phyloP scores from a whole-genome alignment of 495 filamentous ascomycete species.

The Penicilliopsis zonata region DNA sequence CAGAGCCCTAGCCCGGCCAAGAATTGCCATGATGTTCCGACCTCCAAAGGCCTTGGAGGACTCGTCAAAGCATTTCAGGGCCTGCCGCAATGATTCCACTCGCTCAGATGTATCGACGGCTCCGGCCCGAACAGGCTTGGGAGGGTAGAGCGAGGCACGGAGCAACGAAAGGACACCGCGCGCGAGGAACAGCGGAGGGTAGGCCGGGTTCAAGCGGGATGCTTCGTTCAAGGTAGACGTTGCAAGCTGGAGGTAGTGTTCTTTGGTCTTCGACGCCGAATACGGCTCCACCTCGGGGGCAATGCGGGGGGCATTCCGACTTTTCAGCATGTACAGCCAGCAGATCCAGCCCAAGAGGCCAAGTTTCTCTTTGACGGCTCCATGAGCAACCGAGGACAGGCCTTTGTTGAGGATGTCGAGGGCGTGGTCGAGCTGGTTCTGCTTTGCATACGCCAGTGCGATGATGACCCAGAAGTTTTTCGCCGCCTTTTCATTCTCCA shows the following conservation, averaged over 20 bases:
- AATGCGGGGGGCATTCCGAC: constrained; percentile 76
- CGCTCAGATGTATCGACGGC: constrained; percentile 61
- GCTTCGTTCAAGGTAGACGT: constrained; percentile 88
- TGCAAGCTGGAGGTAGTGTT: constrained; percentile 81
- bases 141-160: constrained; percentile 70
- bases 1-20: constrained; percentile 75
- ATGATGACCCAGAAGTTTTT: constrained; percentile 92
- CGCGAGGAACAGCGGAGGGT: constrained; percentile 80
- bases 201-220: constrained; percentile 82
- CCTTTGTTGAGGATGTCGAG: constrained; percentile 88
- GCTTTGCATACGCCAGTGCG: constrained; percentile 93
- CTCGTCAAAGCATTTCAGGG: constrained; percentile 86
- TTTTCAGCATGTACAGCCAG: constrained; percentile 89
- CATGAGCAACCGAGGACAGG: constrained; percentile 56
- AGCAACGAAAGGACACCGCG: constrained; percentile 82
- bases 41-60: constrained; percentile 70
- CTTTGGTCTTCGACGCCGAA: constrained; percentile 77
- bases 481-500: constrained; percentile 83
- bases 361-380: constrained; percentile 70
- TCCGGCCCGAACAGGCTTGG: constrained; percentile 46
- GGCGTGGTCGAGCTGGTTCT: constrained; percentile 81
- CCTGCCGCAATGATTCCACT: constrained; percentile 64
- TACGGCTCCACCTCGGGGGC: constrained; percentile 46
- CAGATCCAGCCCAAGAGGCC: constrained; percentile 73
- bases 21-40: constrained; percentile 77